A percentile compares a stretch with the other conserved stretches of the same genome.
Evolutionary conservation across 345 rosid species (phyloP).

Genomic region (Kandelia obovata): DNA sequence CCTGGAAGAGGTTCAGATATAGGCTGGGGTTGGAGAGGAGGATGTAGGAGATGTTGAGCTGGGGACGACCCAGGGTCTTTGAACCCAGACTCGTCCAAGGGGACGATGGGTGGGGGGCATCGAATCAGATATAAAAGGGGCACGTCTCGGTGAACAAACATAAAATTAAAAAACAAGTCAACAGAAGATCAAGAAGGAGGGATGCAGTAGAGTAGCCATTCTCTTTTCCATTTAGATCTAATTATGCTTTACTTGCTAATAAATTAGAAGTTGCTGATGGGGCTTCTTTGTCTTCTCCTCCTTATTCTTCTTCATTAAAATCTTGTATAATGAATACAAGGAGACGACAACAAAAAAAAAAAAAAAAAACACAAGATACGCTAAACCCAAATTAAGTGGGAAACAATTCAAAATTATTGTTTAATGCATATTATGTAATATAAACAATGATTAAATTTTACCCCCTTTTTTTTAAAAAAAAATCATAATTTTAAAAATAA

Average conservation of each 20-base stretch:
- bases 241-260: slow-evolving; percentile 15
- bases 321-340: too few species aligned
- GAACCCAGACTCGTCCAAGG: slow-evolving; percentile 83
- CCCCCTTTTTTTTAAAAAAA: too few species aligned
- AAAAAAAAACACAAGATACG: too few species aligned
- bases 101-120: slow-evolving; percentile 65
- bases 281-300: slow-evolving; percentile 17
- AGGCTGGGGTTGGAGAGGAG: slow-evolving; percentile 45
- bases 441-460: too few species aligned
- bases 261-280: slow-evolving; percentile 33
- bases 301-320: slow-evolving; percentile 27
- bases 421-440: too few species aligned
- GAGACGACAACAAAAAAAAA: too few species aligned
- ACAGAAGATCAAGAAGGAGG: too few species aligned
- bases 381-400: too few species aligned
- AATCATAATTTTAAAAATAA: too few species aligned
- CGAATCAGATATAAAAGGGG: slow-evolving; percentile 37
- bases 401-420: too few species aligned
- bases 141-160: slow-evolving; percentile 44
- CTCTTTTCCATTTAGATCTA: too few species aligned
- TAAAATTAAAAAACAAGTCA: slow-evolving; percentile 18
- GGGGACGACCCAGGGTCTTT: slow-evolving; percentile 70
- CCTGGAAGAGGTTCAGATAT: background rate
- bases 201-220: background rate
- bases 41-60: slow-evolving; percentile 61